Base-by-base conservation (phyloP, 306 rosid species). In the Cucurbita maxima region DNA sequence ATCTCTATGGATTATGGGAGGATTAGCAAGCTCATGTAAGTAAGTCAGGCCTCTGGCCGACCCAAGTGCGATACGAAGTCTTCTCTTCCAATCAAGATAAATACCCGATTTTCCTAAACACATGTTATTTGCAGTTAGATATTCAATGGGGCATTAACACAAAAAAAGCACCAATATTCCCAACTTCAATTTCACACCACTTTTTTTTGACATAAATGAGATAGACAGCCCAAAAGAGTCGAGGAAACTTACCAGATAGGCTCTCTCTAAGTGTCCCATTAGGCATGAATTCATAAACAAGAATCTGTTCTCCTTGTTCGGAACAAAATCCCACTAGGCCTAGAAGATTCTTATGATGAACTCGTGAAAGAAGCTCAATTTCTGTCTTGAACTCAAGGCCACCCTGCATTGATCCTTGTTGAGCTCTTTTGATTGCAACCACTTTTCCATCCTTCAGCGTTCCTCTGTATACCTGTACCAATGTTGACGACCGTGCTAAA, bases 281-380 rank as follows among this genome's bases (percentile, higher is more conserved):
- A 19, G 95, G 85, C 84, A 94, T 94, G 72, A 75, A 86, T 76
- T 94, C 99, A 7, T 94, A 94, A 64, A 91, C 95, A 80, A 91
- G 75, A 90, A 94, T 89, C 56, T 91, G 97, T 50, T 91, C 99
- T 67, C 95, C 97, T 81, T 91, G 95, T 76, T 94, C 97, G 37
- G 86, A 91, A 78, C 97, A 94, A 78, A 94, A 94, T 19, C 99
- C 99, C 8, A 91, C 82, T 10, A 94, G 96, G 76, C 92, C 92
- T 74, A 94, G 92, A 38, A 94, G 95, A 82, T 94, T 94, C 85
- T 94, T 94, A 88, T 94, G 99, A 81, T 94, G 97, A 81, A 94
- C 99, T 75, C 99, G 87, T 2, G 99, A 94, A 74, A 94, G 99
- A 79, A 94, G 79, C 78, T 94, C 99, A 13, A 94, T 94, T 82